Evolutionary conservation across 768 basidiomycete genomes (phyloP).

Genomic region (Goffeauzyma gilvescens): DNA sequence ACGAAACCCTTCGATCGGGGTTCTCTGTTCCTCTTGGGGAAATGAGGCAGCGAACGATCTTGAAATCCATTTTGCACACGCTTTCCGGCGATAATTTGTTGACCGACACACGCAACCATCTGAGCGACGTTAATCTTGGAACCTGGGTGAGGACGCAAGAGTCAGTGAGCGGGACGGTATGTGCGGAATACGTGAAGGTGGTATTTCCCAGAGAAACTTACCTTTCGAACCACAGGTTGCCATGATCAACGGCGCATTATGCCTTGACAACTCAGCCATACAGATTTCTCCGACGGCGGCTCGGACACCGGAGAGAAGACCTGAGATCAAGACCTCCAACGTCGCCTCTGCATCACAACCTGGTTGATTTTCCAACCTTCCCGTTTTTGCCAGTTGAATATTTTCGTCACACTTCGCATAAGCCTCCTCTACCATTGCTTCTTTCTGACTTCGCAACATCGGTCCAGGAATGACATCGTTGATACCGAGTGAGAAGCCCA

Average conservation of each 20-base stretch:
- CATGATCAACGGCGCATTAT: slow-evolving; percentile 96
- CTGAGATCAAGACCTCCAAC: slow-evolving; percentile 86
- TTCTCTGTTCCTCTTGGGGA: slow-evolving; percentile 86
- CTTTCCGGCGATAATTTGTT: slow-evolving; percentile 93
- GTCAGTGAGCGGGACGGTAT: neutral
- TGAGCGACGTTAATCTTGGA: slow-evolving; percentile 98
- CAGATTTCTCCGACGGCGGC: slow-evolving; percentile 92
- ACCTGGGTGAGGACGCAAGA: slow-evolving; percentile 41
- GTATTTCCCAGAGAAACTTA: too few species aligned
- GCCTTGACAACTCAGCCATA: slow-evolving; percentile 91
- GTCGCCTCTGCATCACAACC: slow-evolving; percentile 95
- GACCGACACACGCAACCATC: slow-evolving; percentile 99
- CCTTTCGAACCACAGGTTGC: slow-evolving; percentile 98
- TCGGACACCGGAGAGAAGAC: slow-evolving; percentile 81
- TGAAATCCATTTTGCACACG: slow-evolving; percentile 99
- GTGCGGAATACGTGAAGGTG: neutral
- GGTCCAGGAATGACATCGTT: slow-evolving; percentile 96
- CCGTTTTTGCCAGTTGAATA: slow-evolving; percentile 75
- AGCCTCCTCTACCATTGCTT: slow-evolving; percentile 64
- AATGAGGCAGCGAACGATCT: slow-evolving; percentile 95
- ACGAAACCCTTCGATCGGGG: slow-evolving; percentile 98
- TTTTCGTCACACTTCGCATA: slow-evolving; percentile 71
- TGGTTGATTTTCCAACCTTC: slow-evolving; percentile 86
- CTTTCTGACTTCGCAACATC: slow-evolving; percentile 58
- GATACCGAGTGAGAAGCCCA: slow-evolving; percentile 93